Evolutionary conservation across 2,329 filamentous ascomycete species (phyloP).

Genomic region (Leptographium galeiforme): DNA sequence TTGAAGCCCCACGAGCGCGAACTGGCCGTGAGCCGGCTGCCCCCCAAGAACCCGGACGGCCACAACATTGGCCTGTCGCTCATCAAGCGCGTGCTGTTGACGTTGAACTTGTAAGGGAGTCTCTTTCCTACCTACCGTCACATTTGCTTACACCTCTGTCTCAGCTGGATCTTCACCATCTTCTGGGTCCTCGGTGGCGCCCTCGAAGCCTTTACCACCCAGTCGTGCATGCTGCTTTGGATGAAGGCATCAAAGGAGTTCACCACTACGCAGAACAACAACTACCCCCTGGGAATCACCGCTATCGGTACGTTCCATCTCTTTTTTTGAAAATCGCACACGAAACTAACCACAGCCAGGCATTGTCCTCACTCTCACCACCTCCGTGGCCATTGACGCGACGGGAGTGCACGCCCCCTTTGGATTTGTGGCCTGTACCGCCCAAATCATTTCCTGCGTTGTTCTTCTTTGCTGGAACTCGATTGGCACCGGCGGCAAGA

Average conservation of each 20-base stretch:
- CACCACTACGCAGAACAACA: constrained; percentile 34
- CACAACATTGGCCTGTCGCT: not conserved
- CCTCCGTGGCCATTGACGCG: not conserved
- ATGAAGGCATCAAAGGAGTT: constrained; percentile 32
- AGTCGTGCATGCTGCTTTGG: constrained; percentile 39
- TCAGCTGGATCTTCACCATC: constrained; percentile 43
- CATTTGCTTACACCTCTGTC: not conserved
- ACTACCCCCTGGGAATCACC: constrained; percentile 41
- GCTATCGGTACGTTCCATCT: constrained; percentile 27
- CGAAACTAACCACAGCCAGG: not conserved
- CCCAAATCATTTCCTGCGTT: not conserved
- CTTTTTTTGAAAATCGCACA: not conserved
- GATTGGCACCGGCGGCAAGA: not conserved
- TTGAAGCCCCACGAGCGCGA: constrained; percentile 22
- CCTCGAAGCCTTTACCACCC: constrained; percentile 56
- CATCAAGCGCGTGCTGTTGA: not conserved
- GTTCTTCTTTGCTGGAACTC: not conserved
- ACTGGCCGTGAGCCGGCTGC: constrained; percentile 25
- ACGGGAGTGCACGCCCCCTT: not conserved
- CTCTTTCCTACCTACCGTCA: too few species aligned
- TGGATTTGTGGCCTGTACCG: not conserved
- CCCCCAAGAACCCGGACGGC: constrained; percentile 11
- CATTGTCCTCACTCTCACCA: not conserved
- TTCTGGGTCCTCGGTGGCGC: constrained; percentile 59
- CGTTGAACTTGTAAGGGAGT: not conserved